These are phyloP conservation scores for Pythium myriotylum DNA, from an alignment of 352 stramenopile species.

Conservation along the genomic window DNA sequence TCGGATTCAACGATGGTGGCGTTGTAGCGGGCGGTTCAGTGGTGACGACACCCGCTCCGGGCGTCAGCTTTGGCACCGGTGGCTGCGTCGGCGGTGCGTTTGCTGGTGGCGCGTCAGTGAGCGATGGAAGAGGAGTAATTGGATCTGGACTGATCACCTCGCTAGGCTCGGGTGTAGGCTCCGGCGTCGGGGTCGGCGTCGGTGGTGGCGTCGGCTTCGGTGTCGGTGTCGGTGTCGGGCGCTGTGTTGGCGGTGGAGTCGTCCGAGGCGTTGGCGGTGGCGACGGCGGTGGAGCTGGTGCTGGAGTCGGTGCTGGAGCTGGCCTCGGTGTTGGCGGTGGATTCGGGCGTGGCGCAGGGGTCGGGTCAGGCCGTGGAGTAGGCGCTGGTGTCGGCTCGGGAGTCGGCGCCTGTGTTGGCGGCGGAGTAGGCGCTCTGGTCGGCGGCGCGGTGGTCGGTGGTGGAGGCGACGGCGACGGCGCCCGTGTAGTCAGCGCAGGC, in stretches of 20 bases:
- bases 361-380: not conserved
- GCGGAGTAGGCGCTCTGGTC: not conserved
- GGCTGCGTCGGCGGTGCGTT: conserved; percentile 2
- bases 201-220: not conserved
- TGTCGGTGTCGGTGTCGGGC: conserved; percentile 6
- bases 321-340: not conserved
- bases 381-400: conserved; percentile 4
- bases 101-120: conserved; percentile 3
- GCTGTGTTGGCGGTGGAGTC: not conserved
- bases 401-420: conserved; percentile 1
- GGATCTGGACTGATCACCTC: conserved; percentile 2
- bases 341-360: conserved; percentile 5
- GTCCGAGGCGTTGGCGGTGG: conserved; percentile 7
- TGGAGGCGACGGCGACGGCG: not conserved
- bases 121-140: conserved; percentile 16
- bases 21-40: not conserved
- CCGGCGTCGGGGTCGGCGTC: conserved; percentile 3
- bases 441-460: not conserved
- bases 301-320: conserved; percentile 2
- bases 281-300: conserved; percentile 2
- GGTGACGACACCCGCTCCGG: conserved; percentile 4
- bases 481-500: not conserved
- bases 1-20: not conserved
- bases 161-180: not conserved
- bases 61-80: conserved; percentile 15